Base-by-base conservation (phyloP, 805 yeast genomes). In the Nakazawaea anatomiae region DNA sequence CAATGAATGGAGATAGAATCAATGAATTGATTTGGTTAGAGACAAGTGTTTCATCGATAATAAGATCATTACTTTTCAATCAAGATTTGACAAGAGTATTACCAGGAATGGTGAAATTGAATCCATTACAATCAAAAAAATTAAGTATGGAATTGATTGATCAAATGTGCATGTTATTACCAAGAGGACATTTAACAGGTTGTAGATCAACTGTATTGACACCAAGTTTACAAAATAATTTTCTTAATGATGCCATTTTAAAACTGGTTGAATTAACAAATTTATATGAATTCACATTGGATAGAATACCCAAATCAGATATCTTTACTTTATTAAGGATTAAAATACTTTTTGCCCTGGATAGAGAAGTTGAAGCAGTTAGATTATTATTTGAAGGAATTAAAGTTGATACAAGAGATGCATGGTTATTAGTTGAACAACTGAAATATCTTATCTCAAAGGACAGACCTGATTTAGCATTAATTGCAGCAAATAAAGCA, bases 401-500 rank as follows among this genome's bases (percentile, higher is more conserved):
- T 18, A 52, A 59, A 41, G 56, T 57, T 43, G 65, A 71, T 42
- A 74, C 88, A 2, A 78, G 85, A 42, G 79, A 80, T 57, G 83
- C 86, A 0, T 68, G 78, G 50, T 66, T 85, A 54, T 66, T 86
- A 31, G 68, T 76, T 11, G 77, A 78, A 56, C 96, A 89, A 65
- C 80, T 86, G 1, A 73, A 75, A 55, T 87, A 83, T 59, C 70
- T 89, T 50, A 66, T 84, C 5, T 60, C 75, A 6, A 85, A 83
- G 60, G 65, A 70, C 29, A 60, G 79, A n/a, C 70, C 74, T 14
- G 76, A 73, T 39, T 61, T 78, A 42, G 96, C 96, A 0, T 62
- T 80, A 14, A 65, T 72, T 27, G 67, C 84, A 8, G 86, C 95
- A 0, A 67, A 73, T 18, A 72, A 78, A 29, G 79, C 90, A 4